Percentiles rank a stretch among this genome's conserved stretches.
phyloP scores from a whole-genome alignment of 2,329 filamentous ascomycete genomes.

The Hypoxylon sp. region DNA sequence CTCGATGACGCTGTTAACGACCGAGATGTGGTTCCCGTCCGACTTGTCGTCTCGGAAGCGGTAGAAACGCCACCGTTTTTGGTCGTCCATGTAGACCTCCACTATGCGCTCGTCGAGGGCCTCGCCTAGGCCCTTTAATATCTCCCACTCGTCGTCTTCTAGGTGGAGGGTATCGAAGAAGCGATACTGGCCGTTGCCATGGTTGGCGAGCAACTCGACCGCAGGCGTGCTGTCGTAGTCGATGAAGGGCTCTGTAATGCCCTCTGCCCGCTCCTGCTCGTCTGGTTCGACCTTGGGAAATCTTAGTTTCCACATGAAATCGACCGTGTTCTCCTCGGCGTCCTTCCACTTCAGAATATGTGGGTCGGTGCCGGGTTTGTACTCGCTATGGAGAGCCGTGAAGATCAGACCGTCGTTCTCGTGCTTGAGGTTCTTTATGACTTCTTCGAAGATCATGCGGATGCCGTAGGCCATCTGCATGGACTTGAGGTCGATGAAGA shows the following conservation, averaged over 20 bases:
- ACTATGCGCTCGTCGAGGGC: conserved; percentile 90
- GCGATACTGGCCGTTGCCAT: conserved; percentile 74
- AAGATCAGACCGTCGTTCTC: conserved; percentile 98
- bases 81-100: conserved; percentile 86
- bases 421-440: conserved; percentile 87
- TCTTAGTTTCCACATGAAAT: conserved; percentile 84
- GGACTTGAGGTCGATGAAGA: conserved; percentile 87
- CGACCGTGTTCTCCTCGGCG: conserved; percentile 93
- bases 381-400: conserved; percentile 90
- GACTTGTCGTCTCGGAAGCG: conserved; percentile 94
- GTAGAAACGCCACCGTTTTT: conserved; percentile 86
- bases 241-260: conserved; percentile 71
- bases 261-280: conserved; percentile 76
- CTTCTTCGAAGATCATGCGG: conserved; percentile 90
- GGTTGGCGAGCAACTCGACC: conserved; percentile 80
- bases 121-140: conserved; percentile 79
- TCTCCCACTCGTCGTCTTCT: conserved; percentile 85
- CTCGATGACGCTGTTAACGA: conserved; percentile 87
- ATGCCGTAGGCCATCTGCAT: conserved; percentile 92
- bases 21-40: conserved; percentile 89
- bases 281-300: conserved; percentile 82
- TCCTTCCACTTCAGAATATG: conserved; percentile 99
- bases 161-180: conserved; percentile 78
- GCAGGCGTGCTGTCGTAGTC: conserved; percentile 86
- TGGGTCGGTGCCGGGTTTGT: conserved; percentile 90